Conservation (phyloP, 2,329 filamentous ascomycete species). For the Dendrostoma leiphaemia region DNA sequence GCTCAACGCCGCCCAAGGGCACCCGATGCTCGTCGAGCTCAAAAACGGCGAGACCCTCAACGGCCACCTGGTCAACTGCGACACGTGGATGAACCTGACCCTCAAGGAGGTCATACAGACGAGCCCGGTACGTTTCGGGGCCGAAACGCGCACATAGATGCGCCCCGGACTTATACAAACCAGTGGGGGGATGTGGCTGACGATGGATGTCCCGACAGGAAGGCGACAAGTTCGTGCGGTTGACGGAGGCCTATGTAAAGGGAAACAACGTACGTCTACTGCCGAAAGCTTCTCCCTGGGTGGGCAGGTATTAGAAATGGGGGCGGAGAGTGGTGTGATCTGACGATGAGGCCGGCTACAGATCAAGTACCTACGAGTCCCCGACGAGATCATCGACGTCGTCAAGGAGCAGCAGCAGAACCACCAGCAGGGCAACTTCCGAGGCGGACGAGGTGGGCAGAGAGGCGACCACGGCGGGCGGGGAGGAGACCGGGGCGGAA, state of each 20-base stretch:
- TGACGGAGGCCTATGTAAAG: constrained; percentile 93
- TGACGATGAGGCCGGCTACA: no score
- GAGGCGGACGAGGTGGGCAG: constrained; percentile 58
- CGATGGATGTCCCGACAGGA: constrained; percentile 51
- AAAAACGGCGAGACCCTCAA: constrained; percentile 98
- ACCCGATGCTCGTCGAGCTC: constrained; percentile 95
- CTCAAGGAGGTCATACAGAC: constrained; percentile 97
- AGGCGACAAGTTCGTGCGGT: constrained; percentile 86
- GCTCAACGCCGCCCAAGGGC: constrained; percentile 92
- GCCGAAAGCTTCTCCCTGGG: no score
- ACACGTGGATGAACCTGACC: constrained; percentile 99
- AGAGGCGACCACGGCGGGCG: constrained; percentile 59
- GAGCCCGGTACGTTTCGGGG: constrained; percentile 70
- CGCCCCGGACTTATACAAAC: not conserved
- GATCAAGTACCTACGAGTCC: constrained; percentile 98
- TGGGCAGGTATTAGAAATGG: no score
- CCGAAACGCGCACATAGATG: no score
- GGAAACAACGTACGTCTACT: constrained; percentile 91
- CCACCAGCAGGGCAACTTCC: constrained; percentile 58
- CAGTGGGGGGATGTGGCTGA: constrained; percentile 12
- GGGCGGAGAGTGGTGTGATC: no score
- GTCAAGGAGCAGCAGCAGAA: constrained; percentile 89
- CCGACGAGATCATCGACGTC: constrained; percentile 92
- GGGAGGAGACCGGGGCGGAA: constrained; percentile 35
- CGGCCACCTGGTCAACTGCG: constrained; percentile 92